Evolutionary conservation across 2,329 filamentous ascomycete species (phyloP).

Genomic region (Dendrostoma leiphaemia): DNA sequence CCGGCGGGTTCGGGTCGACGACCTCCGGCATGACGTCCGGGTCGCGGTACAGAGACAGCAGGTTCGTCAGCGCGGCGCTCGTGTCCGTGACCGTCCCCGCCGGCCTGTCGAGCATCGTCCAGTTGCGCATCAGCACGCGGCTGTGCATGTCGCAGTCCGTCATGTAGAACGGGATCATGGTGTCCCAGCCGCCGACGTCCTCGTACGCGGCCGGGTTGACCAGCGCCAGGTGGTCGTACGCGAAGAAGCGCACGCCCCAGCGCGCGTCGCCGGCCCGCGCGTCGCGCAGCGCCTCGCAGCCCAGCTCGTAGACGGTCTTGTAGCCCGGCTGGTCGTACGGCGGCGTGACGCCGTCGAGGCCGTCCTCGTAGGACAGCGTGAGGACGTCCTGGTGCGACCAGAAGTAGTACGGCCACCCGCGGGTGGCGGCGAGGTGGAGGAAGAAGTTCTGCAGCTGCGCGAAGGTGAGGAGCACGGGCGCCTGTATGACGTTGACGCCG

Average conservation of each 20-base stretch:
- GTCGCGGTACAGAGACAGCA: constrained; percentile 44
- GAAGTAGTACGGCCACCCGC: constrained; percentile 49
- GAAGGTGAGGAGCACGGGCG: constrained; percentile 49
- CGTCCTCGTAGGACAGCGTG: constrained; percentile 41
- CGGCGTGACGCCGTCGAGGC: constrained; percentile 31
- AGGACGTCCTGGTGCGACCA: constrained; percentile 54
- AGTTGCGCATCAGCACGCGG: constrained; percentile 44
- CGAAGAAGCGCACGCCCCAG: constrained; percentile 56
- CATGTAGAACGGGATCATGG: constrained; percentile 56
- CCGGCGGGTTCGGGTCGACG: constrained; percentile 33
- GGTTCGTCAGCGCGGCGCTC: constrained; percentile 42
- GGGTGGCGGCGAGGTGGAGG: constrained; percentile 39
- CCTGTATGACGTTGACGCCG: constrained; percentile 44
- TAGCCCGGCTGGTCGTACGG: constrained; percentile 35
- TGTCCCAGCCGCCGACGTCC: constrained; percentile 55
- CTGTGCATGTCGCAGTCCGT: constrained; percentile 57
- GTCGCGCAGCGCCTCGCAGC: constrained; percentile 33
- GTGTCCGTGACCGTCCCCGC: constrained; percentile 46
- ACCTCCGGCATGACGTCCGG: constrained; percentile 34
- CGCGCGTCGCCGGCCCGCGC: constrained; percentile 30
- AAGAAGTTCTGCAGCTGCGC: constrained; percentile 56
- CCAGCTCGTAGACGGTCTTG: constrained; percentile 40
- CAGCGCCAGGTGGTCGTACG: constrained; percentile 56
- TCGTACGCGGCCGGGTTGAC: constrained; percentile 53
- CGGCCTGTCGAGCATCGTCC: constrained; percentile 36